Percentiles rank a stretch among this genome's conserved stretches.
Evolutionary conservation across 176 grass and related monocot genomes (phyloP).

Genomic region (Lolium rigidum): DNA sequence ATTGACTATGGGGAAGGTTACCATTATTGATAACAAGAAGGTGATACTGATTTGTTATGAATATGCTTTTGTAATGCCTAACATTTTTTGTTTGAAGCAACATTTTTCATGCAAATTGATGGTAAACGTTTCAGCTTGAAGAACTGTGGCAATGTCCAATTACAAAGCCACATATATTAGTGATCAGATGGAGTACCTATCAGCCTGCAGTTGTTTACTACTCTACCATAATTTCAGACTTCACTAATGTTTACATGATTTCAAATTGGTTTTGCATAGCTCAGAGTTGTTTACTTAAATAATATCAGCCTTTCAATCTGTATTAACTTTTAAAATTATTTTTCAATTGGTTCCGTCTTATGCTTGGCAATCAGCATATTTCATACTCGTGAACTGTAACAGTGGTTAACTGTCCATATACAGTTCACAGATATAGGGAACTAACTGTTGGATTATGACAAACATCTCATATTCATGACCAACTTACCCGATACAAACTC

Average conservation of each 20-base stretch:
- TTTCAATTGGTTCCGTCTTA: not conserved
- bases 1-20: not conserved
- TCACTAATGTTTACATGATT: not conserved
- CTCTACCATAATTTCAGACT: not conserved
- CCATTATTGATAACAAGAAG: not conserved
- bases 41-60: not conserved
- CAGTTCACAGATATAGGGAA: not conserved
- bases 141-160: not conserved
- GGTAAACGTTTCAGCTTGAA: not conserved
- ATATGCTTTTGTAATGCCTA: not conserved
- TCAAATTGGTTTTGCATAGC: not conserved
- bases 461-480: not conserved
- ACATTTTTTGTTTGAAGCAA: not conserved
- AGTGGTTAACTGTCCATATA: not conserved
- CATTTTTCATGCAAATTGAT: not conserved
- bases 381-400: not conserved
- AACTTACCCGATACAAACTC: not conserved
- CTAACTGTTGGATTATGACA: slow-evolving; percentile 7
- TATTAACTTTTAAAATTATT: not conserved
- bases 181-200: not conserved
- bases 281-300: not conserved
- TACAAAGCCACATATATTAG: not conserved
- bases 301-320: not conserved
- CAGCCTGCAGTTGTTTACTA: not conserved
- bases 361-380: not conserved